These are phyloP conservation scores for Effrenium voratum DNA, from an alignment of 73 alveolate species.

Conservation along the genomic window DNA sequence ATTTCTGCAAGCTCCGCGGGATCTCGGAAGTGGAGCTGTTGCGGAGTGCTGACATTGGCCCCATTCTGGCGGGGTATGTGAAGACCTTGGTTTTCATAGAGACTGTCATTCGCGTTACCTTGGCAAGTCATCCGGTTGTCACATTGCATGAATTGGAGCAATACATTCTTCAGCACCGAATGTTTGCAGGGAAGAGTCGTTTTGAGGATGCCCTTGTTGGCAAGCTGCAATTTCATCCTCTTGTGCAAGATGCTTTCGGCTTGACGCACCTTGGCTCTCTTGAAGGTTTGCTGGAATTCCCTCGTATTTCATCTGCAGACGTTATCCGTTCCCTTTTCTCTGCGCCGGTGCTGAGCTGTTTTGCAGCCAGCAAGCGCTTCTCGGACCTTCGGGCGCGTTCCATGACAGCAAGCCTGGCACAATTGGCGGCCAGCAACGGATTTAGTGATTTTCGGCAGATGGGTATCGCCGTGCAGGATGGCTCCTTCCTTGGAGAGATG, in stretches of 20 bases:
- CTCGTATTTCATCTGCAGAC: background rate
- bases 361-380: background rate
- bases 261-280: background rate
- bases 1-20: constrained; percentile 22
- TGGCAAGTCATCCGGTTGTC: constrained; percentile 57
- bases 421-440: constrained; percentile 14
- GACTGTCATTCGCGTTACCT: constrained; percentile 6
- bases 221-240: constrained; percentile 64
- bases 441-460: background rate
- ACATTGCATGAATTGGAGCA: constrained; percentile 52
- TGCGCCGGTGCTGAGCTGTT: background rate
- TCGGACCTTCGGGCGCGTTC: constrained; percentile 19
- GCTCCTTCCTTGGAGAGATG: constrained; percentile 44
- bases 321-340: constrained; percentile 4
- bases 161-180: background rate
- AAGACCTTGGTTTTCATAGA: constrained; percentile 12
- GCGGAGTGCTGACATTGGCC: background rate
- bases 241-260: constrained; percentile 31
- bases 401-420: background rate
- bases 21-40: constrained; percentile 8
- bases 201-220: constrained; percentile 64
- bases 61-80: constrained; percentile 19
- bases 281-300: constrained; percentile 14
- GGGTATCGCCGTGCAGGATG: constrained; percentile 77
- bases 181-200: background rate